Conservation (phyloP, 371 early-diverging fungal genomes). For the Mucor indicus region DNA sequence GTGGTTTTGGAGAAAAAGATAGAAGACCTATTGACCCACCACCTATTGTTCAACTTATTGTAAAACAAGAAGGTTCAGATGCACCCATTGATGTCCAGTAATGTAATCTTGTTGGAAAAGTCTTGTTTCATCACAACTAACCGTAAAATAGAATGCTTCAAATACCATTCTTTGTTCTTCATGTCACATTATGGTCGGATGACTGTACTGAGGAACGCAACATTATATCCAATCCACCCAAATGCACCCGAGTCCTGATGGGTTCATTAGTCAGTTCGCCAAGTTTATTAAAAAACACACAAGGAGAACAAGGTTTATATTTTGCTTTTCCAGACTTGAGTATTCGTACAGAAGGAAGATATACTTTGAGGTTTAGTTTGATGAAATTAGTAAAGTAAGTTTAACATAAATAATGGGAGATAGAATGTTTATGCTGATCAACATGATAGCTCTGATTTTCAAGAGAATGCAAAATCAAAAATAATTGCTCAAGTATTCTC, state of each 20-base stretch:
- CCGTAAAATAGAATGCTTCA: constrained; percentile 35
- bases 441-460: constrained; percentile 43
- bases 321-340: constrained; percentile 92
- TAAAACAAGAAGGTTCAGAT: constrained; percentile 46
- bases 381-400: constrained; percentile 46
- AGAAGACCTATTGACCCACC: constrained; percentile 71
- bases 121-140: background rate
- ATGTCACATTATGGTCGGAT: constrained; percentile 75
- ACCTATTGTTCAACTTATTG: constrained; percentile 60
- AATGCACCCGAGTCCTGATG: constrained; percentile 67
- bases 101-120: constrained; percentile 6
- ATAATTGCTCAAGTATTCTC: constrained; percentile 59
- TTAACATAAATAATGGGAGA: background rate
- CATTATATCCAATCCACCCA: constrained; percentile 59
- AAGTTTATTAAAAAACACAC: constrained; percentile 68
- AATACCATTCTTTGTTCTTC: constrained; percentile 70
- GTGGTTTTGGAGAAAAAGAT: constrained; percentile 83
- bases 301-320: constrained; percentile 76
- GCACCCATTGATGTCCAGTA: constrained; percentile 46
- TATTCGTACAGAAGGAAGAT: constrained; percentile 85
- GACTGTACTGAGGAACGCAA: constrained; percentile 58
- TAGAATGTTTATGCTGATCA: background rate
- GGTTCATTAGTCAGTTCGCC: constrained; percentile 83
- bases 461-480: constrained; percentile 51
- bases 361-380: constrained; percentile 72